A percentile compares a stretch with the other conserved stretches of the same genome.
These are phyloP conservation scores for Sicyos edulis DNA, from an alignment of 306 rosid genomes.

Conservation along the genomic window DNA sequence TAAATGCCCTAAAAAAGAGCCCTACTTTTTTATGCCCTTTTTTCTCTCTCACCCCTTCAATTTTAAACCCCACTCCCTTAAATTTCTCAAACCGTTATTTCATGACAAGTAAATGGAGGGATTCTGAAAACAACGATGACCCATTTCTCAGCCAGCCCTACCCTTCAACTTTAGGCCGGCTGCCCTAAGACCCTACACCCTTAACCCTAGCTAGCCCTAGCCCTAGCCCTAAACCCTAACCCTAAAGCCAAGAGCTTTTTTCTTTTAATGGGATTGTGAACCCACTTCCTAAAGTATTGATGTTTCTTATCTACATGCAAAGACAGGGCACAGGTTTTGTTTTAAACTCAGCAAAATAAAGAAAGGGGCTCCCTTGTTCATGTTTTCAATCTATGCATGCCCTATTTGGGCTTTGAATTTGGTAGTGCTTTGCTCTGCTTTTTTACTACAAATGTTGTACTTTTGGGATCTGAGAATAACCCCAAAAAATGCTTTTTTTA, in stretches of 20 bases:
- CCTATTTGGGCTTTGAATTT: constrained; percentile 21
- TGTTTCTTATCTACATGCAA: not conserved
- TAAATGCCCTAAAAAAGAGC: constrained; percentile 5
- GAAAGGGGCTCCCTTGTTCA: not conserved
- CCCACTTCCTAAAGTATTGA: not conserved
- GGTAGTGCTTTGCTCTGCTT: constrained; percentile 37
- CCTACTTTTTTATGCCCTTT: not conserved
- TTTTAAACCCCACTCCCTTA: not conserved
- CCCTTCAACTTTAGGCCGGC: constrained; percentile 8
- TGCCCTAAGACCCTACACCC: constrained; percentile 16
- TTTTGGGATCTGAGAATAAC: constrained; percentile 45
- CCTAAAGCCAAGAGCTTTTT: not conserved
- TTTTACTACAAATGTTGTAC: constrained; percentile 29
- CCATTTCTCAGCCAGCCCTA: constrained; percentile 18
- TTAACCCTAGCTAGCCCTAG: too few species aligned
- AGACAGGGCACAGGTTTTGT: not conserved
- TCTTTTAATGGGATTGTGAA: constrained; percentile 14
- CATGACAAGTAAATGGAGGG: constrained; percentile 35
- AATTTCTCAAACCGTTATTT: constrained; percentile 58
- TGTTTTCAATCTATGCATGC: not conserved
- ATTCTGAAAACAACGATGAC: constrained; percentile 22
- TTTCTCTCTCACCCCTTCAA: constrained; percentile 1
- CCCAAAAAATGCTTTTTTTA: not conserved
- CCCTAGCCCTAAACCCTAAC: constrained; percentile 16
- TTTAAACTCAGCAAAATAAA: not conserved